phyloP scores from a whole-genome alignment of 305 asterid genomes.

The Fraxinus paxiana region DNA sequence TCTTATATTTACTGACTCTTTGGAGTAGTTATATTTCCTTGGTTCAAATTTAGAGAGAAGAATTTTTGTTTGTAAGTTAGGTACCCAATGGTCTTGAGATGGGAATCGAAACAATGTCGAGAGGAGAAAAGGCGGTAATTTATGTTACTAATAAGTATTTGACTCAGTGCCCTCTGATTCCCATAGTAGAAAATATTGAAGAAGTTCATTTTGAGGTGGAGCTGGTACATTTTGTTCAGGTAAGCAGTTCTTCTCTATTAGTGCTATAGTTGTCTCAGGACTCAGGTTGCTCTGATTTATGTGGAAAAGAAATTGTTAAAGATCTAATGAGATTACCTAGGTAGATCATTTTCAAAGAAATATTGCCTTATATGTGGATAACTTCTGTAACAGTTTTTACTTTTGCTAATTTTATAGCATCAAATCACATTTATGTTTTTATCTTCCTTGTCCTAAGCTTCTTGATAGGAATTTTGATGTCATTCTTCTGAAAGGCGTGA shows the following conservation, averaged over 20 bases:
- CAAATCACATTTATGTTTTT: neutral
- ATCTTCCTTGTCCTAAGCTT: neutral
- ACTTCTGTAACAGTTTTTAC: neutral
- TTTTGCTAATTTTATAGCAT: neutral
- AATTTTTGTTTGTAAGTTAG: conserved; percentile 36
- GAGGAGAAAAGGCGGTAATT: conserved; percentile 81
- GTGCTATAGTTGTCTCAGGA: neutral
- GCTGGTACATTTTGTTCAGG: conserved; percentile 85
- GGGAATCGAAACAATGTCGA: conserved; percentile 86
- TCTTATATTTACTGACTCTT: neutral
- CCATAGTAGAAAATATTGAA: conserved; percentile 49
- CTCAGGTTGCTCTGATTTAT: neutral
- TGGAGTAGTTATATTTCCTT: neutral
- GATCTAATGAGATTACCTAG: neutral
- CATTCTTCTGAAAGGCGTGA: neutral
- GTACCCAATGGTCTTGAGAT: conserved; percentile 94
- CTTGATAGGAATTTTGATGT: neutral
- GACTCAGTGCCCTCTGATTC: conserved; percentile 53
- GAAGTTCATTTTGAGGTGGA: conserved; percentile 93
- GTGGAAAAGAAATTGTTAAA: neutral
- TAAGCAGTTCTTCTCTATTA: conserved; percentile 25
- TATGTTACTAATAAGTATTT: conserved; percentile 60
- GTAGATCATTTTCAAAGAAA: neutral
- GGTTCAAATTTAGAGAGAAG: neutral
- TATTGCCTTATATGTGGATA: neutral